Base-by-base conservation (phyloP, 257 asterid species). In the Solanum chmielewskii region DNA sequence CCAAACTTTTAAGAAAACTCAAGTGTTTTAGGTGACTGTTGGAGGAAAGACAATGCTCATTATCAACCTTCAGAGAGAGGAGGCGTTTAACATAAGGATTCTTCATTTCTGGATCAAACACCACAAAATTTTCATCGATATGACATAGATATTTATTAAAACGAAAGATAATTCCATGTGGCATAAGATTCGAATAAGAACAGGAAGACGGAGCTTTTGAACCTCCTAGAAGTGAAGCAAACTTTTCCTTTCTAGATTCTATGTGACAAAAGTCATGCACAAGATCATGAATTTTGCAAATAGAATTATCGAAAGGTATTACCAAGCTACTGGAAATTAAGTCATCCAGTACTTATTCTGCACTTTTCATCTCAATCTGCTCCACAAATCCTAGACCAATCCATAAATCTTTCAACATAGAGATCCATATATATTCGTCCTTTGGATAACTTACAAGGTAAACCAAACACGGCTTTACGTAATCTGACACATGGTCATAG, bases 381-480 rank as follows among this genome's bases (percentile, higher is more conserved):
- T 42, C 21, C 64, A 92, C 13, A 14, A 89, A 86, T 16, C 93
- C 93, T 88, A 88, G 90, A 0, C 88, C 89, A 4, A 76, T 70
- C 94, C 91, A 90, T 9, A 87, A 42, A 3, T 83, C 27, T 23
- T 66, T 64, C 88, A 90, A 85, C 66, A 81, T 59, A 9, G 23
- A 14, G 2, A 78, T 88, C 31, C 41, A 35, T 33, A 90, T 90
- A 44, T 90, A 31, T 44, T 16, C 29, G 18, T 68, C 62, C 74
- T 86, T 83, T 15, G 66, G 76, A 85, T 87, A 90, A 5, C 82
- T 86, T 75, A 81, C 89, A 33, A 89, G 87, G 62, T 89, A 91
- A 35, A 91, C 89, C 29, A 91, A 83, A 39, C 92, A 89, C 2
- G 83, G 86, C 88, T 86, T 90, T 66, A 89, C 52, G 52, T 86